Evolutionary conservation across 768 basidiomycete genomes (phyloP), one percentile per base, ranked within the genome.

Genomic region (Sarcodon aspratus): DNA sequence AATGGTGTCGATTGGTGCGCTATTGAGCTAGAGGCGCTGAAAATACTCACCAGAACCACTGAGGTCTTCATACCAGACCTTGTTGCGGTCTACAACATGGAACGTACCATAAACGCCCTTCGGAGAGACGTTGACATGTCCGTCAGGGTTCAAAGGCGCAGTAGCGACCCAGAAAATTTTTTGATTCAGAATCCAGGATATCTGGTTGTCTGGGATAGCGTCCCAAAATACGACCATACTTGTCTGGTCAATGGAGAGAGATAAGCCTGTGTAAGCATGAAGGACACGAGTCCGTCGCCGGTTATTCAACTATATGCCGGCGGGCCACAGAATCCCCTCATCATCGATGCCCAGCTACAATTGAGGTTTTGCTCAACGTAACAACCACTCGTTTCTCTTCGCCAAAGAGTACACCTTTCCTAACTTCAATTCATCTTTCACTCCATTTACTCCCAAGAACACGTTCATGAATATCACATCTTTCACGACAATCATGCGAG

Each of bases 31-130:
- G 17, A 33, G 3, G 48, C 32, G 31, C 21, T 33, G 46, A 10
- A 10, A 27, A n/a, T n/a, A 66, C 70, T 37, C 51, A 80, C 82
- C 82, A 52, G 80, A 79, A 8, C 84, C 84, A 15, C 76, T 79
- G 42, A 83, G 67, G 58, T 86, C 83, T 56, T 86, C 81, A 53
- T 86, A 86, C 84, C 83, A 85, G 2, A 80, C 78, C 43, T 62
- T 65, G 37, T 68, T 74, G 15, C 70, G 61, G 49, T 75, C 66
- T 12, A 73, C 66, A 52, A 84, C 58, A 55, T 80, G 80, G 57
- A 87, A 83, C 4, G 74, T 75, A 7, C 76, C 76, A 51, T 71
- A 63, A 31, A 73, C 65, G 42, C 78, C 79, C 55, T 85, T 85
- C 0, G 83, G 81, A 0, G 80, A 83, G 21, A 85, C 59, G 54